Percentiles rank a stretch among this genome's conserved stretches.
phyloP scores from a whole-genome alignment of 805 yeast species.

The Allodekkera sacchari region DNA sequence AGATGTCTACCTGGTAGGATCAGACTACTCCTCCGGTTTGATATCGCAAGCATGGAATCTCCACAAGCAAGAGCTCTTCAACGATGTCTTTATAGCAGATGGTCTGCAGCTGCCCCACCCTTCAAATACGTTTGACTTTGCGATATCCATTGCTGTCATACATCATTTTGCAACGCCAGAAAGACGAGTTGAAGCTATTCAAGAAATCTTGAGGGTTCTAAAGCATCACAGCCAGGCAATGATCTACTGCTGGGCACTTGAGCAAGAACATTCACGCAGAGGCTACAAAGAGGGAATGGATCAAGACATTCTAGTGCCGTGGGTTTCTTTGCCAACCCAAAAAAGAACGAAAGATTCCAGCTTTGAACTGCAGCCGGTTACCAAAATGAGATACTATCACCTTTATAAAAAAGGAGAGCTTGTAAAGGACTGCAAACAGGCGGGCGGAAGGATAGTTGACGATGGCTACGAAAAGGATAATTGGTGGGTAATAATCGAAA shows the following conservation, averaged over 20 bases:
- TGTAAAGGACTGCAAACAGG: slow-evolving; percentile 54
- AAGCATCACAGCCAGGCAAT: slow-evolving; percentile 57
- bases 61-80: slow-evolving; percentile 16
- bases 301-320: slow-evolving; percentile 91
- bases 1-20: slow-evolving; percentile 64
- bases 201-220: slow-evolving; percentile 51
- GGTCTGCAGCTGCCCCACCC: slow-evolving; percentile 61
- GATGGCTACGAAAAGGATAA: slow-evolving; percentile 89
- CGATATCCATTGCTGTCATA: slow-evolving; percentile 89
- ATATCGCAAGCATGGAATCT: slow-evolving; percentile 52
- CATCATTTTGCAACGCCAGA: slow-evolving; percentile 89
- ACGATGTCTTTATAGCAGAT: slow-evolving; percentile 71
- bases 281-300: slow-evolving; percentile 90
- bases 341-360: slow-evolving; percentile 25
- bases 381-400: slow-evolving; percentile 83
- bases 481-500: slow-evolving; percentile 70
- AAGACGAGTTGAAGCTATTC: slow-evolving; percentile 70
- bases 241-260: slow-evolving; percentile 95
- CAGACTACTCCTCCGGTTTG: slow-evolving; percentile 63
- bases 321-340: slow-evolving; percentile 64
- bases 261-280: slow-evolving; percentile 78
- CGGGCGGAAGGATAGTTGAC: slow-evolving; percentile 62
- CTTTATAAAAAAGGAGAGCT: slow-evolving; percentile 80
- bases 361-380: slow-evolving; percentile 25
- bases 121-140: slow-evolving; percentile 53